Conservation (phyloP, 1,284 basidiomycete species). For the Sphagnurus paluster region DNA sequence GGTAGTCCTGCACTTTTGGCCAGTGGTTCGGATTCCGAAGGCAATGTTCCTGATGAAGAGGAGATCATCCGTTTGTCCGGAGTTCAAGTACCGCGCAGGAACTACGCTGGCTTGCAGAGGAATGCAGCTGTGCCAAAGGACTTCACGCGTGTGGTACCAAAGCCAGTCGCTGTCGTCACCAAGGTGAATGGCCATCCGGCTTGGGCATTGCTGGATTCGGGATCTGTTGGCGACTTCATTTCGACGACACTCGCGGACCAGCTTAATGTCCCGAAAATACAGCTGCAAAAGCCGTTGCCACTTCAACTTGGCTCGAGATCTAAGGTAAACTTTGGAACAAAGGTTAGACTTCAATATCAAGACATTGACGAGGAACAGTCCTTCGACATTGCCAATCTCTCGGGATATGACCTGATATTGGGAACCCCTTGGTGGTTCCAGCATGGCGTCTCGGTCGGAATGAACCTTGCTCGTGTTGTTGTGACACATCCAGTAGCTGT, state of each 20-base stretch:
- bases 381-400: neutral
- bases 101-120: conserved; percentile 9
- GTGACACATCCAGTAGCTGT: conserved; percentile 19
- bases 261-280: conserved; percentile 20
- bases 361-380: too few species aligned
- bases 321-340: conserved; percentile 16
- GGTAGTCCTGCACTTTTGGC: neutral
- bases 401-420: conserved; percentile 21
- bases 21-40: neutral
- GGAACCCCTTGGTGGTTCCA: conserved; percentile 33
- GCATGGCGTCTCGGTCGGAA: conserved; percentile 22
- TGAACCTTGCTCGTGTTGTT: conserved; percentile 21
- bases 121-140: conserved; percentile 24
- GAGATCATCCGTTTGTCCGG: neutral
- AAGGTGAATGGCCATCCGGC: conserved; percentile 32
- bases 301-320: conserved; percentile 32
- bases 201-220: conserved; percentile 20
- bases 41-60: neutral
- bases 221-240: conserved; percentile 39
- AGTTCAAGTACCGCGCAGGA: conserved; percentile 9
- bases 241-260: conserved; percentile 37
- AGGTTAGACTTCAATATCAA: neutral
- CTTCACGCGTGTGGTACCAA: conserved; percentile 25
- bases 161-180: conserved; percentile 30
- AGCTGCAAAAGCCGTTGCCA: conserved; percentile 23